Conservation (phyloP, 305 asterid species). For the Caryopteris hybrid region DNA sequence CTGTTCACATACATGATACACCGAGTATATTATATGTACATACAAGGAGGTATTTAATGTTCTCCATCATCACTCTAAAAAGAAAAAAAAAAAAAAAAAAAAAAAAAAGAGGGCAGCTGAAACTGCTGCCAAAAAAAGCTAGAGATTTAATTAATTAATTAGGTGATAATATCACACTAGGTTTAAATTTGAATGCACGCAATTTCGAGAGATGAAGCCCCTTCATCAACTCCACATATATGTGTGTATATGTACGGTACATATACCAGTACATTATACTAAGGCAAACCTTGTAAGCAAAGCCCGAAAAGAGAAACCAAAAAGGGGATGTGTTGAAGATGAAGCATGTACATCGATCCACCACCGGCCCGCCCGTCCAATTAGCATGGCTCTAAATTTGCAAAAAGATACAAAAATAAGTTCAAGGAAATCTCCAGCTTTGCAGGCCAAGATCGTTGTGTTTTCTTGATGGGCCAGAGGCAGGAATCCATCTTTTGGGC, state of each 20-base stretch:
- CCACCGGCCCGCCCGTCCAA: too few relatives aligned
- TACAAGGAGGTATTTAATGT: not conserved
- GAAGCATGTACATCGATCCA: conserved; percentile 5
- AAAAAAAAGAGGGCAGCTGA: not conserved
- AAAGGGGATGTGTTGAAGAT: not conserved
- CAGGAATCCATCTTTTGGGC: conserved; percentile 67
- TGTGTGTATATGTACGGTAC: too few relatives aligned
- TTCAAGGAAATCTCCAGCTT: conserved; percentile 52
- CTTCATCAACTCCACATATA: too few relatives aligned
- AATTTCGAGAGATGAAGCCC: too few relatives aligned
- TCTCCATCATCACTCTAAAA: not conserved
- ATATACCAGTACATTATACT: too few relatives aligned
- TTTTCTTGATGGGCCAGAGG: conserved; percentile 68
- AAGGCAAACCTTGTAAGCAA: too few relatives aligned
- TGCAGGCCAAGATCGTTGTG: conserved; percentile 72
- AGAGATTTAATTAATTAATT: not conserved
- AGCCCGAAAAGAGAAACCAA: not conserved
- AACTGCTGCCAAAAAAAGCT: not conserved
- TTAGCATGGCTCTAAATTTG: too few relatives aligned
- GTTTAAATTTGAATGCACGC: too few relatives aligned
- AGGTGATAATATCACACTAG: not conserved
- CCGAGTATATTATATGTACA: not conserved
- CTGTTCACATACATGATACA: conserved; percentile 2
- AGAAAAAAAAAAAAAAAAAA: not conserved
- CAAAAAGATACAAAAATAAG: too few relatives aligned